Evolutionary conservation across 2,329 filamentous ascomycete genomes (phyloP).

Genomic region (Mycosphaerelloides madeirae): DNA sequence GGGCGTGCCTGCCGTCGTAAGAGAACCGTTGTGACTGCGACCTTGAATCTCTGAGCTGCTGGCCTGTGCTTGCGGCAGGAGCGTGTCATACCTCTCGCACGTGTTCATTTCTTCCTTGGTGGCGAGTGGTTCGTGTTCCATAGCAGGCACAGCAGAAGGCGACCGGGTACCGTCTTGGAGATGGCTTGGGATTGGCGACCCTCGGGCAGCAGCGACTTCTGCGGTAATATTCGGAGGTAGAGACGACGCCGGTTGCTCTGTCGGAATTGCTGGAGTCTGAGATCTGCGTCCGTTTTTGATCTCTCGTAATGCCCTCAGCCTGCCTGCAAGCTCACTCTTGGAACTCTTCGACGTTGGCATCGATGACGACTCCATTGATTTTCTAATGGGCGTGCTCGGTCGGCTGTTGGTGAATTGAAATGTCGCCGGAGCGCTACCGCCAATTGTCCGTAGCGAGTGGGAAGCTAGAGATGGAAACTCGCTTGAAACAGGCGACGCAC

Average conservation of each 20-base stretch:
- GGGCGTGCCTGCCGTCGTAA: neutral
- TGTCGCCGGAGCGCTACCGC: constrained; percentile 17
- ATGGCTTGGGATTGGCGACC: constrained; percentile 7
- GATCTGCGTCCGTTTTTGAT: neutral
- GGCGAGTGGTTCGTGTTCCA: constrained; percentile 19
- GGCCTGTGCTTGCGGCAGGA: constrained; percentile 25
- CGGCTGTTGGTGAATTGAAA: neutral
- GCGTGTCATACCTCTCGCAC: constrained; percentile 31
- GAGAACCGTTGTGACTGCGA: constrained; percentile 2
- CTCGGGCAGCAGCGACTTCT: constrained; percentile 18
- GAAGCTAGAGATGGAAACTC: constrained; percentile 23
- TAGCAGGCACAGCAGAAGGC: constrained; percentile 32
- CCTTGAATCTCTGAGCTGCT: constrained; percentile 2
- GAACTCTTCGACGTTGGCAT: constrained; percentile 8
- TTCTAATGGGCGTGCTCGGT: neutral
- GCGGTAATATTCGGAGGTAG: constrained; percentile 19
- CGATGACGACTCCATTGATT: constrained; percentile 15
- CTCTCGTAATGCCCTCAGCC: constrained; percentile 16
- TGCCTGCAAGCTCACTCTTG: constrained; percentile 6
- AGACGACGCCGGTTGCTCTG: constrained; percentile 18
- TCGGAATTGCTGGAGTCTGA: neutral
- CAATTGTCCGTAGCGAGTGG: constrained; percentile 18
- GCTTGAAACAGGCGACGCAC: constrained; percentile 6
- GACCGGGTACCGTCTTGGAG: constrained; percentile 25
- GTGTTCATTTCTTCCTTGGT: constrained; percentile 32